Evolutionary conservation across 352 stramenopile species (phyloP).

Genomic region (Phytophthora colocasiae): DNA sequence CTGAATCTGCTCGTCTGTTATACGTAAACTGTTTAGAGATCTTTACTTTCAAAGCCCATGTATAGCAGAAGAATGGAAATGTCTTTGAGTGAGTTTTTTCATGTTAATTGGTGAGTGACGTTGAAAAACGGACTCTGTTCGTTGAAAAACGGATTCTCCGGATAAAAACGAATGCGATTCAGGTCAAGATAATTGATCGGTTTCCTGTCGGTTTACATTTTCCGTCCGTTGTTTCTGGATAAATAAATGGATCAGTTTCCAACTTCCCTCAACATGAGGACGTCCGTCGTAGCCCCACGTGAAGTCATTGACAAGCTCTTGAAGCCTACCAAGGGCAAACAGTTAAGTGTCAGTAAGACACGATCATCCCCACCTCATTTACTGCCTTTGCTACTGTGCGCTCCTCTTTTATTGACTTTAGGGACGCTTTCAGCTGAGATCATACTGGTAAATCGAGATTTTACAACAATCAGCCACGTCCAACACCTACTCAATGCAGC

Average conservation of each 20-base stretch:
- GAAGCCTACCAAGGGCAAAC: conserved; percentile 4
- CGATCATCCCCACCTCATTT: conserved; percentile 8
- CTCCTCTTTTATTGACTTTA: conserved; percentile 15
- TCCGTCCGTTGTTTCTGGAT: conserved; percentile 3
- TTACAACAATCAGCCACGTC: conserved; percentile 6
- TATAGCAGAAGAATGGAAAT: no score
- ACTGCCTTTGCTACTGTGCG: conserved; percentile 23
- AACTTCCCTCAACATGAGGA: conserved; percentile 18
- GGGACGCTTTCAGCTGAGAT: conserved; percentile 29
- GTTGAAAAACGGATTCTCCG: conserved; percentile 1
- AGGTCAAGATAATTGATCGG: background rate
- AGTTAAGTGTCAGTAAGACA: conserved; percentile 3
- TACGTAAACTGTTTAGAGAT: no score
- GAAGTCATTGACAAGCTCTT: conserved; percentile 3
- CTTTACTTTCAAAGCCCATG: no score
- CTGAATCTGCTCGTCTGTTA: no score
- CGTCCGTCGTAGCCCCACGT: conserved; percentile 15
- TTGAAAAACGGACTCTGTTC: no score
- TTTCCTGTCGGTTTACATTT: conserved; percentile 24
- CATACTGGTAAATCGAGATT: conserved; percentile 8
- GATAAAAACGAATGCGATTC: background rate
- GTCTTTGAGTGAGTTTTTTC: no score
- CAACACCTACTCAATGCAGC: conserved; percentile 29
- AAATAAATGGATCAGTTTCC: conserved; percentile 10
- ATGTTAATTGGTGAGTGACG: no score